phyloP scores from a whole-genome alignment of 805 yeast species.

The Ogataea trehaloabstinens region DNA sequence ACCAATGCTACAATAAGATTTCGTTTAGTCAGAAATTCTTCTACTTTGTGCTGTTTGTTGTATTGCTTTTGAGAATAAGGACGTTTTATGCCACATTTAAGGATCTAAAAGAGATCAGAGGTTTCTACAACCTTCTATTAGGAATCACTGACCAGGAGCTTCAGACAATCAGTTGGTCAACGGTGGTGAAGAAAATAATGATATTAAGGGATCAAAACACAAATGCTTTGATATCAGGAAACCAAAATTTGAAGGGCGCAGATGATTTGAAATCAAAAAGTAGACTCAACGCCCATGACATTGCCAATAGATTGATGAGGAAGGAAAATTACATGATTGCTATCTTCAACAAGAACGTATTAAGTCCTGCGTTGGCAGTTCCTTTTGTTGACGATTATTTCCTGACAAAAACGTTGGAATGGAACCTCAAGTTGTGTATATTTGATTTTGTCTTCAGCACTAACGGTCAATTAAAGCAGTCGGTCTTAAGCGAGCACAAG shows the following conservation, averaged over 20 bases:
- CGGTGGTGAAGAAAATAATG: slow-evolving; percentile 74
- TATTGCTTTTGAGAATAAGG: slow-evolving; percentile 49
- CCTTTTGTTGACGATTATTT: slow-evolving; percentile 31
- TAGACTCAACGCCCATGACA: slow-evolving; percentile 85
- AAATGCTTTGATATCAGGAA: slow-evolving; percentile 61
- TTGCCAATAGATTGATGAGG: slow-evolving; percentile 94
- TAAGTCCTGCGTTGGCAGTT: slow-evolving; percentile 60
- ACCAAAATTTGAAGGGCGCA: slow-evolving; percentile 26
- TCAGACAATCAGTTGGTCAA: slow-evolving; percentile 92
- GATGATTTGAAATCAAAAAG: slow-evolving; percentile 67
- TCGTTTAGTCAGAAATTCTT: slow-evolving; percentile 54
- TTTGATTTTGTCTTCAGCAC: slow-evolving; percentile 82
- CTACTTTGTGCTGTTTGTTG: slow-evolving; percentile 57
- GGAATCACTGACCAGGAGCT: slow-evolving; percentile 76
- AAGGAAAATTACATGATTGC: slow-evolving; percentile 94
- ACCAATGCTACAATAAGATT: slow-evolving; percentile 46
- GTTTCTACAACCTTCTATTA: slow-evolving; percentile 72
- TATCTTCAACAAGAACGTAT: slow-evolving; percentile 70
- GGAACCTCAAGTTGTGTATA: slow-evolving; percentile 89
- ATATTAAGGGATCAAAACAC: slow-evolving; percentile 78
- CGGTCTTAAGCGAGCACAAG: slow-evolving; percentile 67
- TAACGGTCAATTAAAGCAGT: slow-evolving; percentile 75
- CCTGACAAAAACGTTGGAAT: slow-evolving; percentile 85
- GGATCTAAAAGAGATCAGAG: slow-evolving; percentile 68
- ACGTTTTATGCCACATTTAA: slow-evolving; percentile 62